Conservation (phyloP, 176 grass and related monocot species). For the Lolium perenne region DNA sequence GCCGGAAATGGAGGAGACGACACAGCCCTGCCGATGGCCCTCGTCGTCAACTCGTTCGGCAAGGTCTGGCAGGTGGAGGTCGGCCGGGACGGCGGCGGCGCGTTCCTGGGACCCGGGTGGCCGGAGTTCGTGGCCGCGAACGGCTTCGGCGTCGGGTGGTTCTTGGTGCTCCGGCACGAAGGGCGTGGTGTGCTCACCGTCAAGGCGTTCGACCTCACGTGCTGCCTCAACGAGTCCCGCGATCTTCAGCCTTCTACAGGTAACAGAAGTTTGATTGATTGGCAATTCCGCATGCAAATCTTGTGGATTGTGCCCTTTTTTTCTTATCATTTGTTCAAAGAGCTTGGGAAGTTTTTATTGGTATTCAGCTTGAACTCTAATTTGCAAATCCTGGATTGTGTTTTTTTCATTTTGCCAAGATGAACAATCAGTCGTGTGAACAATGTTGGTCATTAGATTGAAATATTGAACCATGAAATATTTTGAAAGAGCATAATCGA, state of each 20-base stretch:
- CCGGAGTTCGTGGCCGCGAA: constrained; percentile 42
- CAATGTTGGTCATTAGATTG: too few relatives aligned
- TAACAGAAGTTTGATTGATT: not conserved
- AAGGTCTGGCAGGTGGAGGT: constrained; percentile 46
- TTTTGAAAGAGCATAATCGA: too few relatives aligned
- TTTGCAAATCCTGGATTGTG: not conserved
- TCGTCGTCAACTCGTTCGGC: constrained; percentile 34
- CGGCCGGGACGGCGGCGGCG: constrained; percentile 31
- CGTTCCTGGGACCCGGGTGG: constrained; percentile 46
- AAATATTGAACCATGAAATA: too few relatives aligned
- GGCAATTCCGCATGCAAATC: not conserved
- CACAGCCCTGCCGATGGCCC: not conserved
- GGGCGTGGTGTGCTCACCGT: constrained; percentile 29
- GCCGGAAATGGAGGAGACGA: not conserved
- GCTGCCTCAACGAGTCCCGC: constrained; percentile 26
- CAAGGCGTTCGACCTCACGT: constrained; percentile 42
- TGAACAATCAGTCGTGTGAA: too few relatives aligned
- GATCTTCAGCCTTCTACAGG: not conserved
- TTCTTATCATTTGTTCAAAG: not conserved
- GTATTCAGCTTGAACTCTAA: not conserved
- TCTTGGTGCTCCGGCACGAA: constrained; percentile 41
- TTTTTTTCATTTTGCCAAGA: too few relatives aligned
- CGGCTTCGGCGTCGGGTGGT: constrained; percentile 32
- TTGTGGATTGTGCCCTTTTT: not conserved
- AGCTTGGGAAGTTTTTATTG: not conserved